These are phyloP conservation scores for Pholiota molesta DNA, from an alignment of 768 basidiomycete genomes.

Conservation along the genomic window DNA sequence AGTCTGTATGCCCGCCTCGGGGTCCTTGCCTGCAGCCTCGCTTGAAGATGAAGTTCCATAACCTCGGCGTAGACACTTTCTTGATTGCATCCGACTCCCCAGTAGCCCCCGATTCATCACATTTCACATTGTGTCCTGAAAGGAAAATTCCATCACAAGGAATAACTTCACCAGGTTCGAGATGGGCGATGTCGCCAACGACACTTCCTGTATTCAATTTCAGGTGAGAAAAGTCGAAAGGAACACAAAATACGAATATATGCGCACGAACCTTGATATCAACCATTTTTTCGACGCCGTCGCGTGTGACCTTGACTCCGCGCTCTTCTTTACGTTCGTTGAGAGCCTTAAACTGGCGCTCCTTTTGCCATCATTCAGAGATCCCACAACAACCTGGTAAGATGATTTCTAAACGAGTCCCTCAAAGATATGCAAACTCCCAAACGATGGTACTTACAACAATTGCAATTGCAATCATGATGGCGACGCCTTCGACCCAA, in stretches of 20 bases:
- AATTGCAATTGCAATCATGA: constrained; percentile 74
- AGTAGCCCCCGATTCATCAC: constrained; percentile 95
- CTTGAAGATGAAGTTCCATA: constrained; percentile 49
- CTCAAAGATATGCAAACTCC: neutral
- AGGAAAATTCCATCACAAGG: constrained; percentile 97
- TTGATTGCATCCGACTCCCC: constrained; percentile 96
- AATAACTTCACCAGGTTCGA: constrained; percentile 95
- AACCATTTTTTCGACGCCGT: constrained; percentile 68
- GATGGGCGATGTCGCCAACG: constrained; percentile 88
- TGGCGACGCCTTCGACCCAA: constrained; percentile 95
- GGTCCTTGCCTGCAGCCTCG: constrained; percentile 28
- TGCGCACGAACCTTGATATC: constrained; percentile 69
- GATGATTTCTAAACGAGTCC: neutral
- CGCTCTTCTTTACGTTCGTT: constrained; percentile 98
- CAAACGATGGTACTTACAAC: constrained; percentile 52
- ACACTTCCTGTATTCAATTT: constrained; percentile 70
- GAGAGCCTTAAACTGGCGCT: constrained; percentile 89
- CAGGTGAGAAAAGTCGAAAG: constrained; percentile 19
- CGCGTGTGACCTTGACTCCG: constrained; percentile 80
- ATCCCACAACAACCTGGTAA: constrained; percentile 81
- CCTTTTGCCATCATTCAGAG: constrained; percentile 97
- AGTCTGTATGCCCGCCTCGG: constrained; percentile 70
- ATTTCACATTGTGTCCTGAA: constrained; percentile 89
- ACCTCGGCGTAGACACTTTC: constrained; percentile 83
- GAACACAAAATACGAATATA: neutral